Percentiles rank a stretch among this genome's conserved stretches.
Evolutionary conservation across 2,329 filamentous ascomycete genomes (phyloP).

Genomic region (Fusarium neocosmosporiellum): DNA sequence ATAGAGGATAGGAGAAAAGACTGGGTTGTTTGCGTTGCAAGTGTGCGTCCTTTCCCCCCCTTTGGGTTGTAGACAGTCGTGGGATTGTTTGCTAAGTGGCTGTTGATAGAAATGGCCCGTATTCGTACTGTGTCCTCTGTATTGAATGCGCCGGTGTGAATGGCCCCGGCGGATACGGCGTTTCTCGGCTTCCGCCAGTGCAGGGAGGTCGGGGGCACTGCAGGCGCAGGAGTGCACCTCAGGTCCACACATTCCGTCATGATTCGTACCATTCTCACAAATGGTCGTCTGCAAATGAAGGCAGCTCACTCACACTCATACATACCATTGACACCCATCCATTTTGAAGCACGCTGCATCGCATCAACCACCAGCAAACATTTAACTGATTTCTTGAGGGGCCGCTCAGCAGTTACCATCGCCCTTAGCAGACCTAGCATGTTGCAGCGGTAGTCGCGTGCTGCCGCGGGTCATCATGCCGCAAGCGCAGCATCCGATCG

Average conservation of each 20-base stretch:
- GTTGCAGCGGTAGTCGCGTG: slow-evolving; percentile 35
- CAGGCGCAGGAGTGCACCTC: background rate
- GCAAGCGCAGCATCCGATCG: slow-evolving; percentile 55
- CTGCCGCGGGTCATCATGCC: slow-evolving; percentile 55
- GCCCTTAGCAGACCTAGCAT: slow-evolving; percentile 34
- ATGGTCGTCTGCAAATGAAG: background rate
- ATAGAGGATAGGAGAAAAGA: background rate
- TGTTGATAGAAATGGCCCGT: slow-evolving; percentile 19
- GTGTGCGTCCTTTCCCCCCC: background rate
- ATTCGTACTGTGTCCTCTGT: slow-evolving; percentile 36
- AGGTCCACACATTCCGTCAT: slow-evolving; percentile 32
- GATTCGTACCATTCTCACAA: slow-evolving; percentile 24
- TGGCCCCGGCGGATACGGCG: slow-evolving; percentile 27
- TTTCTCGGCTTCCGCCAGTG: slow-evolving; percentile 33
- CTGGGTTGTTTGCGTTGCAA: slow-evolving; percentile 1
- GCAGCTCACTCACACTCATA: slow-evolving; percentile 3
- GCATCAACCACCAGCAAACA: background rate
- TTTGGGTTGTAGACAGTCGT: slow-evolving; percentile 4
- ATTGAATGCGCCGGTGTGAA: background rate
- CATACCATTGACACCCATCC: slow-evolving; percentile 13
- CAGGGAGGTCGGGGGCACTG: background rate
- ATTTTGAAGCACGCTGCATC: background rate
- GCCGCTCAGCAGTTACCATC: background rate
- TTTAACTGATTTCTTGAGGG: background rate
- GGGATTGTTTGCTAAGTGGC: slow-evolving; percentile 16